phyloP scores from a whole-genome alignment of 495 filamentous ascomycete genomes.

The Glutinoglossum americanum region DNA sequence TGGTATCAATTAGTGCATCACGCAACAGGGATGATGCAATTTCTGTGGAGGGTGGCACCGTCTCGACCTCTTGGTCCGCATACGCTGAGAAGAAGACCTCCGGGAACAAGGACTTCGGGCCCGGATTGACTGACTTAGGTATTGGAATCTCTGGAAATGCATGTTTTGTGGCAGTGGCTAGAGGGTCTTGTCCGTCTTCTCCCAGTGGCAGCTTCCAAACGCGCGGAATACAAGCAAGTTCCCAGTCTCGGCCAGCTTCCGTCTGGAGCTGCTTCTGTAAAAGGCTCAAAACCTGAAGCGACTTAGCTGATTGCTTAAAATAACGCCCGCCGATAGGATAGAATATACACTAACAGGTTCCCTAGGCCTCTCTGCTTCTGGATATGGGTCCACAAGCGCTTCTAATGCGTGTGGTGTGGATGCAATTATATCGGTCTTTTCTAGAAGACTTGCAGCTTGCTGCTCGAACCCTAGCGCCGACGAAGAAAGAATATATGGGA shows the following conservation, averaged over 20 bases:
- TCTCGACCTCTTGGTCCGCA: slow-evolving; percentile 70
- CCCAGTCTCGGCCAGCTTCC: slow-evolving; percentile 51
- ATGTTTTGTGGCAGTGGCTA: slow-evolving; percentile 43
- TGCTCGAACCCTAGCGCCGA: slow-evolving; percentile 39
- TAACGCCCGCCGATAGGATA: not conserved
- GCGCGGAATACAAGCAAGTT: slow-evolving; percentile 59
- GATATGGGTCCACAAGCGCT: slow-evolving; percentile 64
- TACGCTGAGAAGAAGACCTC: slow-evolving; percentile 91
- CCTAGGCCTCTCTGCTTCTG: slow-evolving; percentile 28
- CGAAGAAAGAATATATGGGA: slow-evolving; percentile 74
- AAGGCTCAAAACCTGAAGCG: slow-evolving; percentile 39
- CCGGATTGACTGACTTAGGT: slow-evolving; percentile 51
- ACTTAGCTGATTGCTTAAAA: not conserved
- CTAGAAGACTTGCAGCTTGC: slow-evolving; percentile 55
- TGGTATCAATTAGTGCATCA: slow-evolving; percentile 76
- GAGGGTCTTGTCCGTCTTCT: slow-evolving; percentile 22
- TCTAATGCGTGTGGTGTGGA: slow-evolving; percentile 64
- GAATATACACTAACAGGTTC: slow-evolving; percentile 30
- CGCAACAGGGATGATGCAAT: slow-evolving; percentile 65
- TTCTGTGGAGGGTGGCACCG: slow-evolving; percentile 55
- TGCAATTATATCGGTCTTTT: slow-evolving; percentile 83
- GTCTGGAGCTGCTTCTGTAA: slow-evolving; percentile 66
- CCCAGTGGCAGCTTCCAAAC: slow-evolving; percentile 45
- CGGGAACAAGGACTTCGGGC: slow-evolving; percentile 58
- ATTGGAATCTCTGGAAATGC: slow-evolving; percentile 50